Conservation (phyloP, 352 stramenopile species). For the Phytophthora pinifolia region DNA sequence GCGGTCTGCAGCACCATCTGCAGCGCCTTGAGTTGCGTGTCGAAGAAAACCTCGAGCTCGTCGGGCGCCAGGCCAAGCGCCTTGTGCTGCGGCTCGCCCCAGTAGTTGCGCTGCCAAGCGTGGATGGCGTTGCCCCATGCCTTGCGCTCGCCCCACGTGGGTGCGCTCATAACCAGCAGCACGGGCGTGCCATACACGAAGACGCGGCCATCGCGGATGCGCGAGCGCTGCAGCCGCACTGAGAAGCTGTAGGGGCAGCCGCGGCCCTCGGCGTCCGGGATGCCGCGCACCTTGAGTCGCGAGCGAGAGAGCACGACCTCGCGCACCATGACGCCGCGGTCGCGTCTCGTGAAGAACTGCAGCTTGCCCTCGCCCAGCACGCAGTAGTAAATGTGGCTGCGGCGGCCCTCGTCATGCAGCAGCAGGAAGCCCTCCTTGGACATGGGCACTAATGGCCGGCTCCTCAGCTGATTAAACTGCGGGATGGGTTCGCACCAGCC, state of each 20-base stretch:
- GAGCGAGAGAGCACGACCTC: slow-evolving; percentile 71
- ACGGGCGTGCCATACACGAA: slow-evolving; percentile 59
- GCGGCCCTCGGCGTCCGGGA: slow-evolving; percentile 66
- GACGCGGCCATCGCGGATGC: slow-evolving; percentile 71
- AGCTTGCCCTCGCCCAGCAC: slow-evolving; percentile 73
- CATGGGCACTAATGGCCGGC: slow-evolving; percentile 3
- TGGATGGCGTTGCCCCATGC: slow-evolving; percentile 88
- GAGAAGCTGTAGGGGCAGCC: slow-evolving; percentile 78
- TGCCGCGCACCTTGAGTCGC: slow-evolving; percentile 77
- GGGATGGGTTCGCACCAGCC: slow-evolving; percentile 3
- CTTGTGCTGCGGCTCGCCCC: slow-evolving; percentile 74
- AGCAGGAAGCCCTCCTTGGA: slow-evolving; percentile 85
- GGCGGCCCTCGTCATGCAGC: slow-evolving; percentile 62
- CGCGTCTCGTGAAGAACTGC: slow-evolving; percentile 69
- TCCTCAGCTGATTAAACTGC: slow-evolving; percentile 2
- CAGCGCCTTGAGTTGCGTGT: slow-evolving; percentile 60
- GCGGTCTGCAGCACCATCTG: slow-evolving; percentile 46
- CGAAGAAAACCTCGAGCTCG: slow-evolving; percentile 76
- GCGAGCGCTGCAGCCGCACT: slow-evolving; percentile 65
- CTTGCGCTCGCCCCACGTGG: slow-evolving; percentile 77
- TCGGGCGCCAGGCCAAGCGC: slow-evolving; percentile 44
- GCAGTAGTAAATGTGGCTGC: slow-evolving; percentile 78
- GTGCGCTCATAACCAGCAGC: slow-evolving; percentile 62
- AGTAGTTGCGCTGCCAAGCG: slow-evolving; percentile 87
- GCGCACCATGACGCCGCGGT: slow-evolving; percentile 63